Conservation (phyloP, 176 grass and related monocot genomes). For the Avena sativa region DNA sequence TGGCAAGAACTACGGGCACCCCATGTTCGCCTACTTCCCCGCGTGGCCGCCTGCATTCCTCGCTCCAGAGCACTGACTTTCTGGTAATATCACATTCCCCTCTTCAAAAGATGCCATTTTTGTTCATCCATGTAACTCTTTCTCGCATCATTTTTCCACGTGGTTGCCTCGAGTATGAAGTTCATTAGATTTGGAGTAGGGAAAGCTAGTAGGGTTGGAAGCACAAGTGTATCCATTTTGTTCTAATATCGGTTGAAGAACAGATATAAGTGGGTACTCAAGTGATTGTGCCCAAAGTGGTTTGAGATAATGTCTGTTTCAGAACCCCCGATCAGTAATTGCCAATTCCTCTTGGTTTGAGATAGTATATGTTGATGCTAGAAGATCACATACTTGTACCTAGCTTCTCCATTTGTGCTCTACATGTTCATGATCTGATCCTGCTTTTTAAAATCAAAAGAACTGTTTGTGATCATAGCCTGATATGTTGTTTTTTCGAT, state of each 20-base stretch:
- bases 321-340: too few species aligned
- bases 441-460: background rate
- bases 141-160: background rate
- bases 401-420: background rate
- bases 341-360: background rate
- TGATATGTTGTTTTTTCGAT: background rate
- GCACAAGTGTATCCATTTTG: background rate
- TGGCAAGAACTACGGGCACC: background rate
- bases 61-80: too few species aligned
- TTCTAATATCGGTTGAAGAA: background rate
- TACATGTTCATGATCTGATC: background rate
- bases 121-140: background rate
- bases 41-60: too few species aligned
- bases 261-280: too few species aligned
- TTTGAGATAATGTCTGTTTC: too few species aligned
- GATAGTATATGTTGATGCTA: background rate
- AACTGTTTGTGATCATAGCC: background rate
- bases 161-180: background rate
- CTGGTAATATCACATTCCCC: too few species aligned
- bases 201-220: background rate
- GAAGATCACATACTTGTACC: background rate
- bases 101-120: too few species aligned
- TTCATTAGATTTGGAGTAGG: background rate
- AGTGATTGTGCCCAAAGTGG: too few species aligned
- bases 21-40: too few species aligned